A percentile compares a stretch with the other conserved stretches of the same genome.
Conservation (phyloP, 2,329 filamentous ascomycete genomes). For the Cladophialophora carrionii region DNA sequence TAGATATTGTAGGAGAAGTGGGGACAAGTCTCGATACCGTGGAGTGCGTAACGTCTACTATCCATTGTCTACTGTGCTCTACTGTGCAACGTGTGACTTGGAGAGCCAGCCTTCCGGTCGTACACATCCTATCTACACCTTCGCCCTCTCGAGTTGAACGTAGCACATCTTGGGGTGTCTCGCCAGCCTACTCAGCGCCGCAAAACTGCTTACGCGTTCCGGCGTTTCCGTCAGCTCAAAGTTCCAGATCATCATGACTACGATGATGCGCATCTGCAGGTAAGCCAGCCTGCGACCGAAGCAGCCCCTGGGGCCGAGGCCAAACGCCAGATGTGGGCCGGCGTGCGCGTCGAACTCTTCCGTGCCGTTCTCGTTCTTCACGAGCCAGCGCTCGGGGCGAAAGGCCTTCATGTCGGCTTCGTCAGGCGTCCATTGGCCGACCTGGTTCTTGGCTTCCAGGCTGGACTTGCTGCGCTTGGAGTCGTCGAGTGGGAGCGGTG, state of each 20-base stretch:
- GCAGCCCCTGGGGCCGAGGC: constrained; percentile 46
- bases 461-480: constrained; percentile 41
- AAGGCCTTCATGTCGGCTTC: constrained; percentile 42
- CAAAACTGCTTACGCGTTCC: constrained; percentile 16
- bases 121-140: background rate
- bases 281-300: constrained; percentile 47
- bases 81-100: too few relatives aligned
- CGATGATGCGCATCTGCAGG: constrained; percentile 44
- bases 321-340: constrained; percentile 45
- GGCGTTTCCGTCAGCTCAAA: constrained; percentile 45
- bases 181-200: constrained; percentile 4
- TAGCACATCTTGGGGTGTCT: constrained; percentile 20
- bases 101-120: background rate
- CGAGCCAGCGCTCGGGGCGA: constrained; percentile 49
- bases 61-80: too few relatives aligned
- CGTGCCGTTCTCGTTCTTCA: constrained; percentile 37
- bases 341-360: constrained; percentile 44
- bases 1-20: too few relatives aligned
- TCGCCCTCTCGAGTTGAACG: constrained; percentile 16
- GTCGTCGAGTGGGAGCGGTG: constrained; percentile 39
- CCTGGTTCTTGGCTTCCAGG: constrained; percentile 38
- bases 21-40: too few relatives aligned
- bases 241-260: constrained; percentile 47
- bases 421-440: constrained; percentile 38
- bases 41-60: too few relatives aligned